Evolutionary conservation across 139 green algal genomes (phyloP), one percentile per base, ranked within the genome.

Genomic region (Protoeuglena noctilucae): DNA sequence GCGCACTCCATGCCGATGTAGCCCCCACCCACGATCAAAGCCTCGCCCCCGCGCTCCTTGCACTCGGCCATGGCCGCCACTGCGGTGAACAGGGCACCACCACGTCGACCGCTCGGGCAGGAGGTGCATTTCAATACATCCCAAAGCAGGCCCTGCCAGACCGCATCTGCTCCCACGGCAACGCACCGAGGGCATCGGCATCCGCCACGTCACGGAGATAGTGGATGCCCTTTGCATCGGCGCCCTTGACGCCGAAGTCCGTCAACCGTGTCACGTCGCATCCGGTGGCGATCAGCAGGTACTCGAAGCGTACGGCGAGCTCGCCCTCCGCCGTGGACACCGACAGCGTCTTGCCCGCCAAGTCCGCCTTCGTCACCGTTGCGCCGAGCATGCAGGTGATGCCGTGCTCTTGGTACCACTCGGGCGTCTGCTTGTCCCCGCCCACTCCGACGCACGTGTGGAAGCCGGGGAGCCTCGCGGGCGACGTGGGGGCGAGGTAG

Each of bases 401-500:
- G 79, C 73, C 78, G 14, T 93, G 74, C 16, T 85, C 68, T 0
- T 55, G 31, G 52, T 96, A 96, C 79, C 81, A 95, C 6, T 76
- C 68, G 0, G 69, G 66, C 18, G 40, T 31, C 47, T 92, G 84
- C 22, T 76, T 71, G 18, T 87, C 77, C 22, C 86, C 82, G 19
- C 88, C 88, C n/a, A 72, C 81, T 18, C 87, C 87, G 2, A 96
- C 88, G 56, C 63, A 83, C 0, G 87, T 87, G 75, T 96, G 88
- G 68, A 96, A 96, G 26, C 88, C 88, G 17, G 88, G 88, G 23
- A 96, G 66, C 12, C 81, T 57, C 4, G 88, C 78, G 22, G 76
- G 16, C 56, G 9, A 48, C 30, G 75, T 62, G 5, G 79, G 73
- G 34, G 82, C 61, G 2, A 95, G 72, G 63, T 92, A 96, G 0